Percentiles rank a stretch among this genome's conserved stretches.
Evolutionary conservation across 176 grass and related monocot species (phyloP).

Genomic region (Oryza meridionalis): DNA sequence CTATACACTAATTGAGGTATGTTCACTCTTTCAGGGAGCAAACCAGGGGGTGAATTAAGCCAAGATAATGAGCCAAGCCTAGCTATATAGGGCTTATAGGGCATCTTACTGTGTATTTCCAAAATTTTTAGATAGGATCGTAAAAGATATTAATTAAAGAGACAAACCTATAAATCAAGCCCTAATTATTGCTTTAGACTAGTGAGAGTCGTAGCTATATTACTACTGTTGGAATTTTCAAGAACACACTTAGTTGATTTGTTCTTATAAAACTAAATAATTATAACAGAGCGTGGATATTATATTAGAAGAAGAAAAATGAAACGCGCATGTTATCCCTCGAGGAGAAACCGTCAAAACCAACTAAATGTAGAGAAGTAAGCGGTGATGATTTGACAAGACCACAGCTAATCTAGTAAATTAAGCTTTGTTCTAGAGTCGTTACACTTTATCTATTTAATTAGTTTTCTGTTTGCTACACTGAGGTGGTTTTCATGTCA

Average conservation of each 20-base stretch:
- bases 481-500: neutral
- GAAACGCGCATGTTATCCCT: neutral
- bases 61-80: no score
- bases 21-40: no score
- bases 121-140: no score
- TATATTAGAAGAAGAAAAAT: neutral
- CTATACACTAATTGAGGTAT: no score
- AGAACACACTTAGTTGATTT: neutral
- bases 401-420: neutral
- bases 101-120: no score
- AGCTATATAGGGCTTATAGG: no score
- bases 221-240: neutral
- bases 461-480: neutral
- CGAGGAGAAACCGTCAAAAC: neutral
- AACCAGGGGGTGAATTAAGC: no score
- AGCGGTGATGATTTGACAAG: neutral
- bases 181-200: no score
- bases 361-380: neutral
- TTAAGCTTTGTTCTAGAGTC: neutral
- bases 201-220: neutral
- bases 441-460: neutral
- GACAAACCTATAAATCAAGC: no score
- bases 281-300: no score
- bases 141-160: no score
- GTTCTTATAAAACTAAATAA: neutral